Evolutionary conservation across 257 asterid species (phyloP), one percentile per base, ranked within the genome.

Genomic region (Orobanche coerulescens): DNA sequence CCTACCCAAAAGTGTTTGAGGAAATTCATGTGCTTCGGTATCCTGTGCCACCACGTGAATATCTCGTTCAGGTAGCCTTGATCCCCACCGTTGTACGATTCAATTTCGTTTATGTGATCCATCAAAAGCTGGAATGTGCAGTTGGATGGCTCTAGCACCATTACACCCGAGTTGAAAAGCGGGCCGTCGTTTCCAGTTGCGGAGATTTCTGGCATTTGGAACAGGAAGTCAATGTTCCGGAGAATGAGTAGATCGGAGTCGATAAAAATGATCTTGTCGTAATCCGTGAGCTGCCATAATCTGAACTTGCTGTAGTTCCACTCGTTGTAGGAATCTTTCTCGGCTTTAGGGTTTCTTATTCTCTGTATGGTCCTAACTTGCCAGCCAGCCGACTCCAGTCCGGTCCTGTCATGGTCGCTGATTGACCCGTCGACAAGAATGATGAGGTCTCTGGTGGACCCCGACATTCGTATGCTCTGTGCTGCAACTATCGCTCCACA

Each of bases 281-380:
- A 89, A 26, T 89, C 97, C 0, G 92, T 86, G 8, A 90, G 83
- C 65, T 87, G 95, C 97, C 97, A 90, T 26, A 90, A 59, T 13
- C 95, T 67, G 81, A 90, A 86, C 78, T 90, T 90, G 84, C 97
- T 90, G 71, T 90, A 90, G 60, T 90, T 90, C 94, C 94, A 90
- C 49, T 90, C 97, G 12, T 90, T 90, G 81, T 90, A 90, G 0
- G 93, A 72, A 14, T 84, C 93, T 66, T 80, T 86, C 59, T 89
- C 87, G 0, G 97, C 95, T 49, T 81, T 82, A 0, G 97, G 97
- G 62, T 89, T 89, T 24, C 97, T 28, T 10, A 90, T 90, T 61
- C 97, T 78, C 47, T 81, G 18, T 15, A 86, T 84, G 26, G 83
- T 86, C 61, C 95, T 54, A 11, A 84, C 80, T 61, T 82, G 64